Conservation (phyloP, 495 filamentous ascomycete genomes). For the Xeromyces bisporus region DNA sequence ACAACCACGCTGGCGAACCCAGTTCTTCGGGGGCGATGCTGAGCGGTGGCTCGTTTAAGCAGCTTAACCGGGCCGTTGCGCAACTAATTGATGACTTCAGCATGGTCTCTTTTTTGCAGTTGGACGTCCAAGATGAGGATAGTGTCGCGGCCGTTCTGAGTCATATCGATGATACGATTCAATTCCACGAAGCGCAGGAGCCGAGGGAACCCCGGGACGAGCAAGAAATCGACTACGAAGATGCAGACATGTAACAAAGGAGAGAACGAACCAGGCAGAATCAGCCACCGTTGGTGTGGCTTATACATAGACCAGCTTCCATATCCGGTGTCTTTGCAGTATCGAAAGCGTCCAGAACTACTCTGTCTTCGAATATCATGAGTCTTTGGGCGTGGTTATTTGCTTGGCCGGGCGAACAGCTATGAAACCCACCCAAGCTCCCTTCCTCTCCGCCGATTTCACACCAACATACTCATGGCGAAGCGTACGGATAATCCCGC, state of each 20-base stretch:
- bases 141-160: constrained; percentile 82
- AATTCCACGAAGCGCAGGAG: constrained; percentile 92
- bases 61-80: constrained; percentile 70
- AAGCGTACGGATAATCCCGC: no score
- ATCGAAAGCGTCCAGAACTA: no score
- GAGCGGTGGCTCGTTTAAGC: constrained; percentile 60
- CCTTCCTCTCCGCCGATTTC: no score
- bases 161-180: constrained; percentile 92
- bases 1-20: constrained; percentile 30
- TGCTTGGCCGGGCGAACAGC: no score
- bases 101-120: constrained; percentile 86
- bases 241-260: constrained; percentile 27
- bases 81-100: constrained; percentile 89
- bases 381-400: no score
- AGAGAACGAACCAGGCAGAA: no score
- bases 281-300: no score
- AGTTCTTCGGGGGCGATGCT: constrained; percentile 47
- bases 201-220: constrained; percentile 73
- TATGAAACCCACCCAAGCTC: no score
- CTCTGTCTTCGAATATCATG: no score
- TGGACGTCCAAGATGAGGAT: constrained; percentile 85
- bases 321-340: no score
- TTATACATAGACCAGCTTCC: not conserved
- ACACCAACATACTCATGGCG: no score
- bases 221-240: constrained; percentile 48